phyloP scores from a whole-genome alignment of 139 green algal species.

The Tetradesmus obliquus region DNA sequence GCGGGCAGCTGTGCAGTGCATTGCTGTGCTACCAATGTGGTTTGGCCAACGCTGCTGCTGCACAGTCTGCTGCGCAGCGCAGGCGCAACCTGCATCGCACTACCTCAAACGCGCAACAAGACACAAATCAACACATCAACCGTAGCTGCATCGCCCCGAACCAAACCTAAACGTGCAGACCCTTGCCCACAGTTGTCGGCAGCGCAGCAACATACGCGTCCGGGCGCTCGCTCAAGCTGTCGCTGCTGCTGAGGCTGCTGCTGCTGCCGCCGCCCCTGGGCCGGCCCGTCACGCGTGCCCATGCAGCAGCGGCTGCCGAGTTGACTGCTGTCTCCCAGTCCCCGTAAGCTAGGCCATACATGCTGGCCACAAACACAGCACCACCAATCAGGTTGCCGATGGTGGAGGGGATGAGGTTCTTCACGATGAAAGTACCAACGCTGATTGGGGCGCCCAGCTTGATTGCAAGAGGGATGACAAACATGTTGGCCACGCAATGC shows the following conservation, averaged over 20 bases:
- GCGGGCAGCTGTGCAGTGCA: no score
- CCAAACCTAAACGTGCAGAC: neutral
- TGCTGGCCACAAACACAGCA: constrained; percentile 72
- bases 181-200: neutral
- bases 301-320: neutral
- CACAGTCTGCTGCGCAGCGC: no score
- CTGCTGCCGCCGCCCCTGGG: neutral
- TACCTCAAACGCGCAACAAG: no score
- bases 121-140: no score
- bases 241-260: neutral
- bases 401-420: constrained; percentile 85
- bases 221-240: neutral
- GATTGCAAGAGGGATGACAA: constrained; percentile 59
- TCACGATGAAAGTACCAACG: constrained; percentile 62
- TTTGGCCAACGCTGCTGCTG: no score
- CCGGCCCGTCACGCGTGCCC: neutral
- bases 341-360: constrained; percentile 67
- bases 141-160: neutral
- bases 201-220: neutral
- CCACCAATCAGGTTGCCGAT: constrained; percentile 89
- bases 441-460: constrained; percentile 63
- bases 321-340: constrained; percentile 53
- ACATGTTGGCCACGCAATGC: constrained; percentile 85
- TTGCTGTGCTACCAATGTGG: no score
- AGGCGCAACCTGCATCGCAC: no score